These are phyloP conservation scores for Exutisphaerella laricina DNA, from an alignment of 2,329 filamentous ascomycete species.

Conservation along the genomic window DNA sequence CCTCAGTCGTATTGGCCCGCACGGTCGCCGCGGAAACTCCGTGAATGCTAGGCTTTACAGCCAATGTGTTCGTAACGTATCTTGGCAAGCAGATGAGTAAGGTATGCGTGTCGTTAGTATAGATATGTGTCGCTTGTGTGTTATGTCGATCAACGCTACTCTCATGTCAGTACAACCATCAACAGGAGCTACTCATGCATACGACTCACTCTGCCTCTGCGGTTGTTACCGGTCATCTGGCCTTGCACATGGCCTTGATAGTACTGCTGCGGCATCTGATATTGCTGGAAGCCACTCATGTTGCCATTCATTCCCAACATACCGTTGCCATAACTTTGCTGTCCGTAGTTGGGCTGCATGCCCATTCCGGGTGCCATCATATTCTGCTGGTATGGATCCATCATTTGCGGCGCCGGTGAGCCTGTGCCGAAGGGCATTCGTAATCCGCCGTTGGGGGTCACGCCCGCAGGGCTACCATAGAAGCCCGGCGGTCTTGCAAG, in stretches of 20 bases:
- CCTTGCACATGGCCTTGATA: slow-evolving; percentile 23
- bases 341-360: slow-evolving; percentile 26
- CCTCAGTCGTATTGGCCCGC: background rate
- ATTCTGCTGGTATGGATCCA: slow-evolving; percentile 41
- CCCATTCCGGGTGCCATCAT: slow-evolving; percentile 37
- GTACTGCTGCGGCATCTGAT: slow-evolving; percentile 23
- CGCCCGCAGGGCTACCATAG: slow-evolving; percentile 23
- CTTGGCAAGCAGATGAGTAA: background rate
- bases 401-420: slow-evolving; percentile 27
- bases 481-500: slow-evolving; percentile 28
- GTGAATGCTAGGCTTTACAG: background rate
- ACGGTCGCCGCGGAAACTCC: background rate
- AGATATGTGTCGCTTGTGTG: background rate
- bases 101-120: background rate
- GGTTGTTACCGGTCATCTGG: slow-evolving; percentile 19
- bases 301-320: slow-evolving; percentile 28
- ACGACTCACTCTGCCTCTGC: slow-evolving; percentile 19
- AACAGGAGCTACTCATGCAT: background rate
- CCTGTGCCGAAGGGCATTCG: slow-evolving; percentile 25
- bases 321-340: slow-evolving; percentile 21
- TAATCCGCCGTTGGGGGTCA: slow-evolving; percentile 19
- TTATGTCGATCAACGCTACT: slow-evolving; percentile 1
- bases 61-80: background rate
- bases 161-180: background rate
- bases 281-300: slow-evolving; percentile 27